Conservation (phyloP, 73 alveolate genomes). For the Paramecium pentaurelia region DNA sequence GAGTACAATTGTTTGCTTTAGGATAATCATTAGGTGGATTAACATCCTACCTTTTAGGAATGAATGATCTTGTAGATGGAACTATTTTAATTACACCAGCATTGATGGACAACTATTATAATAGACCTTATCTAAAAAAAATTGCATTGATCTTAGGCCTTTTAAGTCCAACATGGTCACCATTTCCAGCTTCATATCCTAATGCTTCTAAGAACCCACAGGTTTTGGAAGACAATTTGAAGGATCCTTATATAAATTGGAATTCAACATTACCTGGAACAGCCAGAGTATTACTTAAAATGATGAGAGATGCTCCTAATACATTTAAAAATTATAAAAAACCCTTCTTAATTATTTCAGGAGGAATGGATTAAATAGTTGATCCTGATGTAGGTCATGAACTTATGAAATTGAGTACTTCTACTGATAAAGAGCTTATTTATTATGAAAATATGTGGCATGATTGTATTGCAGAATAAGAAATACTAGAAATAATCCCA, state of each 20-base stretch:
- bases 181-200: not conserved
- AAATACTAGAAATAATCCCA: not conserved
- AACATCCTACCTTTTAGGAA: not conserved
- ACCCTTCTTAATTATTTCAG: not conserved
- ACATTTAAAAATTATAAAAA: not conserved
- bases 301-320: not conserved
- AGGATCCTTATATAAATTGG: not conserved
- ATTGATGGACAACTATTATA: not conserved
- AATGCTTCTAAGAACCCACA: not conserved
- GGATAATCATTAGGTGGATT: slow-evolving; percentile 12
- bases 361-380: not conserved
- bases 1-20: not conserved
- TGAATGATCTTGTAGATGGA: not conserved
- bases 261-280: not conserved
- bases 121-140: not conserved
- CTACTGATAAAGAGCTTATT: not conserved
- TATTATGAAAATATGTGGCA: slow-evolving; percentile 31
- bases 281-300: not conserved
- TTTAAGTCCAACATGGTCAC: not conserved
- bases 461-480: not conserved
- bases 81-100: slow-evolving; percentile 28
- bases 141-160: not conserved
- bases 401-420: not conserved
- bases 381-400: slow-evolving; percentile 33
- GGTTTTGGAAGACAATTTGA: not conserved